Evolutionary conservation across 352 stramenopile genomes (phyloP), one percentile per base, ranked within the genome.

Genomic region (Pythium apleroticum): DNA sequence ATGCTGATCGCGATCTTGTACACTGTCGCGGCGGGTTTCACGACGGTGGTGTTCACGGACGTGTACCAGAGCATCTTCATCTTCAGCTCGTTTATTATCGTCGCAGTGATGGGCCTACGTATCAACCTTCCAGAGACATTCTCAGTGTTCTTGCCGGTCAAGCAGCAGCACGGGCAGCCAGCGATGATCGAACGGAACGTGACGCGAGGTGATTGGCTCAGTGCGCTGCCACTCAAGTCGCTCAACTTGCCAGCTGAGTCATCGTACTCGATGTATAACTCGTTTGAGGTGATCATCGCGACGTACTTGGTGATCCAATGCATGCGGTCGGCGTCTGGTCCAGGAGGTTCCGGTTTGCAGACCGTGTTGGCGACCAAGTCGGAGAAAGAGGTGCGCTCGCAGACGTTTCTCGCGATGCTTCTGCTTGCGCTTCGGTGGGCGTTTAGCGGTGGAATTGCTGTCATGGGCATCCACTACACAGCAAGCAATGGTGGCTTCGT

Each of bases 11-110:
- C 78, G 12, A 74, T 93, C 39, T 35, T 89, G 28, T 93, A 93
- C 70, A 93, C 84, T 1, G 73, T 93, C 55, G 79, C 79, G 4
- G 80, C 84, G 4, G 84, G 84, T 0, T 93, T 80, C 66, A 86
- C 82, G 37, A 89, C 84, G 1, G 80, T 91, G 33, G 84, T 93
- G 52, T 90, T 88, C 77, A 93, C 84, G 25, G 84, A 93, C 39
- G 82, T 93, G 30, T 93, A 93, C 61, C 84, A 93, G 71, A 91
- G 81, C 37, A 25, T 91, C 25, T 93, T 93, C 58, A 91, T 93
- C 68, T 93, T 90, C 63, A 69, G 75, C 45, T 91, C 84, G 4
- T 93, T 93, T 55, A 49, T 80, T 20, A 78, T 89, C 54, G 81
- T 93, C 10, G 78, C 69, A 3, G 55, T 72, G 9, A 82, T 89